A percentile compares a stretch with the other conserved stretches of the same genome.
Evolutionary conservation across 441 rosid species (phyloP).

Genomic region (Mallotus japonicus): DNA sequence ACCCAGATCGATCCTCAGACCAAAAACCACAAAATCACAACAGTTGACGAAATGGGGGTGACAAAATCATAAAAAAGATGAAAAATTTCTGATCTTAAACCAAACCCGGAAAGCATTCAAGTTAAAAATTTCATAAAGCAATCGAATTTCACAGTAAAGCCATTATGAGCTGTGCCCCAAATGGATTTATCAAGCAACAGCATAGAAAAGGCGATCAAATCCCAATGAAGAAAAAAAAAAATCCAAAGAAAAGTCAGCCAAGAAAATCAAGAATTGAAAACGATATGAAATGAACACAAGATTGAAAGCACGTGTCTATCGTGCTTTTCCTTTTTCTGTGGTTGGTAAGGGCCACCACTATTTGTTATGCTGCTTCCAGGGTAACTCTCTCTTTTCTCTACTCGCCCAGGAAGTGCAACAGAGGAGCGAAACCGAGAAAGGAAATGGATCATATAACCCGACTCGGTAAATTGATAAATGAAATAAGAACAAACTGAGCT

Average conservation of each 20-base stretch:
- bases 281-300: not conserved
- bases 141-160: not conserved
- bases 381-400: too few relatives aligned
- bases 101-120: conserved; percentile 7
- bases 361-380: too few relatives aligned
- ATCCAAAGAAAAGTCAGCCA: not conserved
- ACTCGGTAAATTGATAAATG: not conserved
- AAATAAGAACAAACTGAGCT: too few relatives aligned
- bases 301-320: too few relatives aligned
- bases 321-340: too few relatives aligned
- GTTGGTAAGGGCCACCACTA: too few relatives aligned
- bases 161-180: not conserved
- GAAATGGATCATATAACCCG: not conserved
- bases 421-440: not conserved
- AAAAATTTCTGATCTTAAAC: not conserved
- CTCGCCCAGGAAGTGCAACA: not conserved
- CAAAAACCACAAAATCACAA: not conserved
- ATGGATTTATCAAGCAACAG: not conserved
- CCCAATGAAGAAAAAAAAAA: too few relatives aligned
- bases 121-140: not conserved
- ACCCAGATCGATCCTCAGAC: conserved; percentile 1
- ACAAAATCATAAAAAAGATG: not conserved
- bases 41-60: not conserved
- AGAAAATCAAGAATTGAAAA: not conserved
- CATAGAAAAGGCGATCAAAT: not conserved